These are phyloP conservation scores for Chalciporus sp. DNA, from an alignment of 1,284 basidiomycete genomes.

Conservation along the genomic window DNA sequence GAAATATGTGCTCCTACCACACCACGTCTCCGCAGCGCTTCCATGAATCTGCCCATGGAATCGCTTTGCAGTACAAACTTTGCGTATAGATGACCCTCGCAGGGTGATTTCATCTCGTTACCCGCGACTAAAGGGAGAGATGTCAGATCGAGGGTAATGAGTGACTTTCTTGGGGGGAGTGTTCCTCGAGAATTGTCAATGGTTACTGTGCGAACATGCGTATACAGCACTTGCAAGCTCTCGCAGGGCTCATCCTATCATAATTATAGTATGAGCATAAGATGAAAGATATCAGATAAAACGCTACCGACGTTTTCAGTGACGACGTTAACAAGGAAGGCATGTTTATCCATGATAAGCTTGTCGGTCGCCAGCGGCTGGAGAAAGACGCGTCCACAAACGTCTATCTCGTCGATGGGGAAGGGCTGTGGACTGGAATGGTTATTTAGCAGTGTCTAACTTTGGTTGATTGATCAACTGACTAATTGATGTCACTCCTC, in stretches of 20 bases:
- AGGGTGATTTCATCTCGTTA: slow-evolving; percentile 25
- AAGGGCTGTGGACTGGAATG: slow-evolving; percentile 62
- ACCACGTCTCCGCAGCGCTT: slow-evolving; percentile 42
- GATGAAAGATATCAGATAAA: slow-evolving; percentile 22
- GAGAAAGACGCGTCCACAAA: slow-evolving; percentile 38
- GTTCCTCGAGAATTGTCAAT: slow-evolving; percentile 37
- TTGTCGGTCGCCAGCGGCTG: slow-evolving; percentile 42
- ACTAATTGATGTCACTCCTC: slow-evolving; percentile 50
- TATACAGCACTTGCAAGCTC: slow-evolving; percentile 44
- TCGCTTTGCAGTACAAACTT: slow-evolving; percentile 40
- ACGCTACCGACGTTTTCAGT: slow-evolving; percentile 18
- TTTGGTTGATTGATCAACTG: slow-evolving; percentile 22
- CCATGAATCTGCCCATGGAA: slow-evolving; percentile 41
- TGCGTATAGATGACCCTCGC: slow-evolving; percentile 31
- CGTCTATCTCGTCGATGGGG: slow-evolving; percentile 41
- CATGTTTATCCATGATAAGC: slow-evolving; percentile 53
- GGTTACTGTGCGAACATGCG: slow-evolving; percentile 43
- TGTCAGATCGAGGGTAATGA: slow-evolving; percentile 38
- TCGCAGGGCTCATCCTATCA: slow-evolving; percentile 45
- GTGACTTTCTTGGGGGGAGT: slow-evolving; percentile 25
- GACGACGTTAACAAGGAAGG: slow-evolving; percentile 52
- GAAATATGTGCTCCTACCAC: slow-evolving; percentile 38
- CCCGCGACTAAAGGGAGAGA: slow-evolving; percentile 44
- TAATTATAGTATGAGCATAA: not conserved
- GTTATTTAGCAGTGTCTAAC: not conserved